Conservation (phyloP, 2,329 filamentous ascomycete genomes). For the Ustilaginoidea virens region DNA sequence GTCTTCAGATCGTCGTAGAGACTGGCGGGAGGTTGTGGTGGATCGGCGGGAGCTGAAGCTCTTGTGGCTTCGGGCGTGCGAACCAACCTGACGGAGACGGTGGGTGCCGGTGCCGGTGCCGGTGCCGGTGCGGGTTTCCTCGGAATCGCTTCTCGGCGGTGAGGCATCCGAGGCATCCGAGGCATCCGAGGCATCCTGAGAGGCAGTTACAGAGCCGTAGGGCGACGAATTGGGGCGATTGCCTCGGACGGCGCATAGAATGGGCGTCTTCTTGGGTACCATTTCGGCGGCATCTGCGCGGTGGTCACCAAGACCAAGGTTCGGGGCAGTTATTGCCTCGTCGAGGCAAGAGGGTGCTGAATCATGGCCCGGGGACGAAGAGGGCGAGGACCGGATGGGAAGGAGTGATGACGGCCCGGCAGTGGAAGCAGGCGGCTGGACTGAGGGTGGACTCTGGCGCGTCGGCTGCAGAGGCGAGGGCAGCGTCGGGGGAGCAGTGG, state of each 20-base stretch:
- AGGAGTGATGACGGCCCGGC: constrained; percentile 1
- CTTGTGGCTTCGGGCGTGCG: constrained; percentile 12
- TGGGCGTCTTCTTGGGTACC: constrained; percentile 21
- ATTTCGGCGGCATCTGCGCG: constrained; percentile 11
- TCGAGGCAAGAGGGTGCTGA: constrained; percentile 7
- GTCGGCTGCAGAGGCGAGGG: constrained; percentile 6
- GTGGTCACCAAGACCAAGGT: constrained; percentile 6
- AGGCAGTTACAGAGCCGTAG: constrained; percentile 23
- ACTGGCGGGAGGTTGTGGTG: constrained; percentile 14
- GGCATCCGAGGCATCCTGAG: too few species aligned
- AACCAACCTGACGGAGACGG: constrained; percentile 18
- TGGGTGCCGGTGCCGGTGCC: too few species aligned
- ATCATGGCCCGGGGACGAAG: constrained; percentile 9
- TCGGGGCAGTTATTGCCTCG: constrained; percentile 13
- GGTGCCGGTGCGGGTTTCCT: too few species aligned
- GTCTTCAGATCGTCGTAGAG: constrained; percentile 28
- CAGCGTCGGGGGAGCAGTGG: constrained; percentile 12
- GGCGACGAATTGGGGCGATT: constrained; percentile 15
- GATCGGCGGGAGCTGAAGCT: constrained; percentile 19
- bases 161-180: too few species aligned
- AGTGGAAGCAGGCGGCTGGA: neutral
- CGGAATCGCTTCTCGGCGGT: constrained; percentile 18
- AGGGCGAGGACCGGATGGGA: constrained; percentile 5
- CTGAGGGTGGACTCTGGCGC: constrained; percentile 3
- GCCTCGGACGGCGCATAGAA: constrained; percentile 16